Percentiles rank a stretch among this genome's conserved stretches.
Conservation (phyloP, 2,329 filamentous ascomycete genomes). For the Fusarium albosuccineum region DNA sequence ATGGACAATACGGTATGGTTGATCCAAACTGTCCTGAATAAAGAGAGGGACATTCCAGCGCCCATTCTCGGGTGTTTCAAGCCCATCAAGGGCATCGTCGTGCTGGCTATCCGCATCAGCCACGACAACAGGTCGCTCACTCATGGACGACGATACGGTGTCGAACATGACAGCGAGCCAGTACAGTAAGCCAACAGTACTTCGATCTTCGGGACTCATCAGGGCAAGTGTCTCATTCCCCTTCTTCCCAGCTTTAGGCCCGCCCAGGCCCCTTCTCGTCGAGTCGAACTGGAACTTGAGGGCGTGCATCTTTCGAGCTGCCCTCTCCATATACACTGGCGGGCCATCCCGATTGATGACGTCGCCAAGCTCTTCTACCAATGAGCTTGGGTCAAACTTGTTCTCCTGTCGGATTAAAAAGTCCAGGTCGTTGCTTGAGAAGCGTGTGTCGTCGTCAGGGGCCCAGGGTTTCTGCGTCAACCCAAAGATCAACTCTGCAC, state of each 20-base stretch:
- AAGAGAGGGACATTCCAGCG: slow-evolving; percentile 42
- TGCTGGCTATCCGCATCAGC: slow-evolving; percentile 56
- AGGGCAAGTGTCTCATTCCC: neutral
- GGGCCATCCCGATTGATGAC: slow-evolving; percentile 42
- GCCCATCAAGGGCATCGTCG: slow-evolving; percentile 39
- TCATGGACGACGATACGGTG: slow-evolving; percentile 67
- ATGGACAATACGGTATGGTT: slow-evolving; percentile 41
- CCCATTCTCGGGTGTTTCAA: slow-evolving; percentile 18
- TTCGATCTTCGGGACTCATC: slow-evolving; percentile 44
- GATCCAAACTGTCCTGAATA: slow-evolving; percentile 46
- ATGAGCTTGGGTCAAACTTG: slow-evolving; percentile 23
- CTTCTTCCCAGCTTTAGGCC: slow-evolving; percentile 2
- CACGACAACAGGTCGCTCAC: slow-evolving; percentile 52
- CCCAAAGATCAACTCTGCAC: slow-evolving; percentile 55
- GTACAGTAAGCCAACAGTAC: slow-evolving; percentile 66
- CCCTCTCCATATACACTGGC: slow-evolving; percentile 41
- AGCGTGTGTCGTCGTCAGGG: slow-evolving; percentile 22
- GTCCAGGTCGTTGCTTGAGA: neutral
- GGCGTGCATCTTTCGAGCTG: slow-evolving; percentile 44
- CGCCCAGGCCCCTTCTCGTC: slow-evolving; percentile 25
- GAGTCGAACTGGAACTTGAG: slow-evolving; percentile 44
- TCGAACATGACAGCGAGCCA: slow-evolving; percentile 73
- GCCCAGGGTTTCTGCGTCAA: slow-evolving; percentile 51
- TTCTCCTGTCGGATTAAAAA: slow-evolving; percentile 4
- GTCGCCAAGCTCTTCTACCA: slow-evolving; percentile 31